Conservation (phyloP, 2,329 filamentous ascomycete species). For the Pestalotiopsis sp. region DNA sequence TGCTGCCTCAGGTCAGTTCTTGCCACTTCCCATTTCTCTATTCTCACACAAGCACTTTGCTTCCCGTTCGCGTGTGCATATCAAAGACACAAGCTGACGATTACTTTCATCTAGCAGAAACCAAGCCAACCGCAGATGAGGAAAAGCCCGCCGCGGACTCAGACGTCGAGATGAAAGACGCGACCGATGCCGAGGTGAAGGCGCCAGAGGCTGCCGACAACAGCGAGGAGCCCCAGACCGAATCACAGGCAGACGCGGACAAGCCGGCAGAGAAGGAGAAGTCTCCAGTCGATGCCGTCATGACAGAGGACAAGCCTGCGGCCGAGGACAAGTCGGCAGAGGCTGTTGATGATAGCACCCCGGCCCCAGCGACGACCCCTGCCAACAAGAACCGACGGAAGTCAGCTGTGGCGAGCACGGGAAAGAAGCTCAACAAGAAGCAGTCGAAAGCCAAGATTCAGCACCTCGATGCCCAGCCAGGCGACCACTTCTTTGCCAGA, state of each 20-base stretch:
- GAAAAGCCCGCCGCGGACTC: constrained; percentile 27
- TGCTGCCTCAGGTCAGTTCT: constrained; percentile 12
- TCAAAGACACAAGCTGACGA: constrained; percentile 21
- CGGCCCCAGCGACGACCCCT: constrained; percentile 16
- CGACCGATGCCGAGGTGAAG: constrained; percentile 22
- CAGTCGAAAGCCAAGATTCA: constrained; percentile 71
- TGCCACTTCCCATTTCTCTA: background rate
- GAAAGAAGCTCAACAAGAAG: constrained; percentile 84
- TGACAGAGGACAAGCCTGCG: constrained; percentile 3
- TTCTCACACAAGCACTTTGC: background rate
- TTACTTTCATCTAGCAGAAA: constrained; percentile 17
- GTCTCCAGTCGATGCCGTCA: constrained; percentile 6
- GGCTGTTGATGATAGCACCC: background rate
- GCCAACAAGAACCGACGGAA: constrained; percentile 64
- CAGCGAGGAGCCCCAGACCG: constrained; percentile 5
- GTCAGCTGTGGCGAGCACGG: constrained; percentile 68
- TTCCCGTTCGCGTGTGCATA: background rate
- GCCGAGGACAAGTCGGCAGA: constrained; percentile 12
- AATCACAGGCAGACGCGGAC: constrained; percentile 18
- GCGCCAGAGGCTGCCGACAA: constrained; percentile 17
- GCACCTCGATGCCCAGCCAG: constrained; percentile 80
- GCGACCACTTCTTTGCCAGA: constrained; percentile 88
- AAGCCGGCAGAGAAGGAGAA: constrained; percentile 11
- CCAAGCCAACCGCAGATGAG: constrained; percentile 24
- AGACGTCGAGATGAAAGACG: constrained; percentile 30